Evolutionary conservation across 164 flowering plant genomes (phyloP).

Genomic region (Magnolia sinica): DNA sequence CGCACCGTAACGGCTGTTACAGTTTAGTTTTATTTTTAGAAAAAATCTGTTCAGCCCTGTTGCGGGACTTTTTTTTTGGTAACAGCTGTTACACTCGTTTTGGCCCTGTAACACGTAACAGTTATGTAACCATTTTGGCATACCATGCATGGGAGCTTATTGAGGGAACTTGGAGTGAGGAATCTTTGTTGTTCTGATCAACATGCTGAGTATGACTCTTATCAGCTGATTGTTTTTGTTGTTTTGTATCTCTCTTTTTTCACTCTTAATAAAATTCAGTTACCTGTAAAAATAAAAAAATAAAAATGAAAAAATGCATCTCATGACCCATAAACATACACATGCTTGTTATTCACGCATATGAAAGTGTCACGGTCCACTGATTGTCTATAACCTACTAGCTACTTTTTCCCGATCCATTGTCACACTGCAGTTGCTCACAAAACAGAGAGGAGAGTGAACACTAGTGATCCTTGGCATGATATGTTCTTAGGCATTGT

Average conservation of each 20-base stretch:
- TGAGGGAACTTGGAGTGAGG: not conserved
- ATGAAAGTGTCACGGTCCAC: not conserved
- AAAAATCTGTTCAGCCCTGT: no score
- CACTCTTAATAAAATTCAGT: not conserved
- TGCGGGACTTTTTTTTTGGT: no score
- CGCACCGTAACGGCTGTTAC: no score
- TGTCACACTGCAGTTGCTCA: not conserved
- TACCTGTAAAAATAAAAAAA: no score
- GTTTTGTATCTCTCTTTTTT: not conserved
- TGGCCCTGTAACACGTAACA: no score
- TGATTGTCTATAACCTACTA: not conserved
- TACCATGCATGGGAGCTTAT: no score
- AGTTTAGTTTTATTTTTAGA: no score
- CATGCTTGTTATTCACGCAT: not conserved
- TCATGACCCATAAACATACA: no score
- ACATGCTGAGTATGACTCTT: not conserved
- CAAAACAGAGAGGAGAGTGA: not conserved
- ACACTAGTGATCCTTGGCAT: not conserved
- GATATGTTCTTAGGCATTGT: slow-evolving; percentile 1
- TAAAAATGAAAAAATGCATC: not conserved
- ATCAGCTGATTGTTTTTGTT: not conserved
- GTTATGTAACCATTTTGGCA: no score
- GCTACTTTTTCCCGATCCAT: not conserved
- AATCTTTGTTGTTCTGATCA: no score
- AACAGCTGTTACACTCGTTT: no score